Conservation (phyloP, 345 rosid genomes). For the Geranium rotundifolium region DNA sequence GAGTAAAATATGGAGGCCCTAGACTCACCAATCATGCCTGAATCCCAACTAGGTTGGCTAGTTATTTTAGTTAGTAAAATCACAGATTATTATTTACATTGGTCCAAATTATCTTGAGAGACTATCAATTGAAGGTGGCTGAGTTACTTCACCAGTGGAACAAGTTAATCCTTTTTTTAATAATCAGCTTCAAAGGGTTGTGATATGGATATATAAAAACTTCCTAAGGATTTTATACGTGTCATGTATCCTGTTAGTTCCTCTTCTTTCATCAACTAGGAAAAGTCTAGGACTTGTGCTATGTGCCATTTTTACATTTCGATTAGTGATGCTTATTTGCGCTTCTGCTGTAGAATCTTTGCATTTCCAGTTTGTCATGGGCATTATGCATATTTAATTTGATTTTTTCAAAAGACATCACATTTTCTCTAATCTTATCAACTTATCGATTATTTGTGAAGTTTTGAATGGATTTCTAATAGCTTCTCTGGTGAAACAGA, state of each 20-base stretch:
- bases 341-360: background rate
- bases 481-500: conserved; percentile 38
- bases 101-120: too few relatives aligned
- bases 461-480: conserved; percentile 1
- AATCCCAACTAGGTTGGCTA: too few relatives aligned
- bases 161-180: background rate
- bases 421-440: too few relatives aligned
- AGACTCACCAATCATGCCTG: too few relatives aligned
- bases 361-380: too few relatives aligned
- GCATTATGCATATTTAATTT: too few relatives aligned
- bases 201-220: background rate
- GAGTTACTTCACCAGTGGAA: background rate
- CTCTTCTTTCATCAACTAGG: background rate
- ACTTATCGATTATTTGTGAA: background rate
- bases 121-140: background rate
- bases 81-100: too few relatives aligned
- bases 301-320: background rate
- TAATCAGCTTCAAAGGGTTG: background rate
- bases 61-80: too few relatives aligned
- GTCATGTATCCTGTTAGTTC: background rate
- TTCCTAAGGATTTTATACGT: background rate
- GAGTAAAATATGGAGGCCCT: too few relatives aligned
- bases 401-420: background rate
- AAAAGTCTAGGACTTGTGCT: background rate
- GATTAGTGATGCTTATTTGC: too few relatives aligned